Conservation (phyloP, 73 alveolate genomes). For the Loxodes magnus region DNA sequence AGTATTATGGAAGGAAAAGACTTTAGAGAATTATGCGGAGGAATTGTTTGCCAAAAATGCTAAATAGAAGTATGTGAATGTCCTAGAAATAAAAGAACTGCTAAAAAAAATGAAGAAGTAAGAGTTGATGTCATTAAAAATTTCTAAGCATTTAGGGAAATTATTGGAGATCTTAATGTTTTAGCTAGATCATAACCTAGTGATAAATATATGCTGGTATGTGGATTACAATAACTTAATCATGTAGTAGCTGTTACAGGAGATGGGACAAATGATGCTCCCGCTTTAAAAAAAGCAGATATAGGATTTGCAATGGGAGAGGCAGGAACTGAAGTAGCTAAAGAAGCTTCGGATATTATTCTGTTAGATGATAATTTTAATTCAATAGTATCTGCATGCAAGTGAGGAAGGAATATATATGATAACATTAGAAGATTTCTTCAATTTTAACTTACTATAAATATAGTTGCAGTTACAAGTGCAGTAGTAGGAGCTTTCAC, state of each 20-base stretch:
- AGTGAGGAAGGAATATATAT: slow-evolving; percentile 92
- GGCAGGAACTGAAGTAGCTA: slow-evolving; percentile 96
- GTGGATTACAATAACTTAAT: slow-evolving; percentile 63
- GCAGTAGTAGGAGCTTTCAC: slow-evolving; percentile 78
- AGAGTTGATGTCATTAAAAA: slow-evolving; percentile 54
- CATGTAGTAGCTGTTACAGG: slow-evolving; percentile 88
- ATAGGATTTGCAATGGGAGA: slow-evolving; percentile 92
- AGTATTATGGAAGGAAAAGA: slow-evolving; percentile 53
- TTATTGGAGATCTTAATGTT: slow-evolving; percentile 48
- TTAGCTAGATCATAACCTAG: slow-evolving; percentile 83
- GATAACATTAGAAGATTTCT: slow-evolving; percentile 80
- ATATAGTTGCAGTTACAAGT: slow-evolving; percentile 82
- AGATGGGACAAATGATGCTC: slow-evolving; percentile 91
- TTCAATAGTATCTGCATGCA: slow-evolving; percentile 80
- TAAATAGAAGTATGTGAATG: slow-evolving; percentile 24
- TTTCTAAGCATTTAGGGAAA: slow-evolving; percentile 43
- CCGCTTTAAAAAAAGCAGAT: slow-evolving; percentile 84
- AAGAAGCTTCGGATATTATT: slow-evolving; percentile 95
- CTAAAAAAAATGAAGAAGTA: slow-evolving; percentile 24
- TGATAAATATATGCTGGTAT: slow-evolving; percentile 71
- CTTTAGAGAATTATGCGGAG: slow-evolving; percentile 43
- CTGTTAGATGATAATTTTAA: slow-evolving; percentile 91
- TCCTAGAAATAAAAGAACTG: slow-evolving; percentile 22
- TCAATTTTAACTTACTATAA: slow-evolving; percentile 78
- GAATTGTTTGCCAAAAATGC: slow-evolving; percentile 60